These are phyloP conservation scores for Clathrospora elynae DNA, from an alignment of 2,329 filamentous ascomycete genomes.

Conservation along the genomic window DNA sequence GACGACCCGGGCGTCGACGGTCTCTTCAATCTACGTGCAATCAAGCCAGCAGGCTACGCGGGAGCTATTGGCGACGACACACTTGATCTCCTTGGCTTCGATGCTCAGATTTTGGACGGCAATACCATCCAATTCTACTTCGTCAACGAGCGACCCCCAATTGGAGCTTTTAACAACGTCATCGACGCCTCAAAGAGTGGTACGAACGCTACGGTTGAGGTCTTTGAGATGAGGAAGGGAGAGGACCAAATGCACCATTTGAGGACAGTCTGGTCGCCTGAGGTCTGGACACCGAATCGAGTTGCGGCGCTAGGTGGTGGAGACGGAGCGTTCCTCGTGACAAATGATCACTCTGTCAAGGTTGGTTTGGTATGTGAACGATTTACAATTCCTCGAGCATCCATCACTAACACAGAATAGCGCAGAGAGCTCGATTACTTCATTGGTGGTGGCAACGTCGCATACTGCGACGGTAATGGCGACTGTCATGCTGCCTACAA, in stretches of 20 bases:
- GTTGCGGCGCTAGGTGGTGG: conserved; percentile 27
- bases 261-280: conserved; percentile 24
- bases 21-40: conserved; percentile 29
- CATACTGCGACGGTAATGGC: conserved; percentile 26
- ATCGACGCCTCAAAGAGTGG: conserved; percentile 31
- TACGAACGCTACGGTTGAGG: conserved; percentile 34
- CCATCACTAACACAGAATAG: conserved; percentile 2
- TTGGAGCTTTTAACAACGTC: conserved; percentile 27
- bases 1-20: conserved; percentile 32
- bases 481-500: conserved; percentile 26
- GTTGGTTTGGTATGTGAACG: conserved; percentile 25
- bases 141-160: conserved; percentile 34
- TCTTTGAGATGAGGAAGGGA: conserved; percentile 32
- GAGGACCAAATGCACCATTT: conserved; percentile 32
- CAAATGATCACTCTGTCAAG: conserved; percentile 37
- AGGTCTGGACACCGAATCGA: conserved; percentile 33
- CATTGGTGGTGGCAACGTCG: conserved; percentile 37
- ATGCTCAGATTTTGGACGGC: conserved; percentile 30
- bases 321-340: conserved; percentile 29
- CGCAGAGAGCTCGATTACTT: conserved; percentile 29
- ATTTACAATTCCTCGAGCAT: not conserved
- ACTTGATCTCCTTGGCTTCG: conserved; percentile 36
- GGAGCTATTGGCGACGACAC: conserved; percentile 29
- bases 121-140: conserved; percentile 37
- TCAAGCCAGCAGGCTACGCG: conserved; percentile 28